These are phyloP conservation scores for Hymenoscyphus occultus DNA, from an alignment of 2,329 filamentous ascomycete species.

Conservation along the genomic window DNA sequence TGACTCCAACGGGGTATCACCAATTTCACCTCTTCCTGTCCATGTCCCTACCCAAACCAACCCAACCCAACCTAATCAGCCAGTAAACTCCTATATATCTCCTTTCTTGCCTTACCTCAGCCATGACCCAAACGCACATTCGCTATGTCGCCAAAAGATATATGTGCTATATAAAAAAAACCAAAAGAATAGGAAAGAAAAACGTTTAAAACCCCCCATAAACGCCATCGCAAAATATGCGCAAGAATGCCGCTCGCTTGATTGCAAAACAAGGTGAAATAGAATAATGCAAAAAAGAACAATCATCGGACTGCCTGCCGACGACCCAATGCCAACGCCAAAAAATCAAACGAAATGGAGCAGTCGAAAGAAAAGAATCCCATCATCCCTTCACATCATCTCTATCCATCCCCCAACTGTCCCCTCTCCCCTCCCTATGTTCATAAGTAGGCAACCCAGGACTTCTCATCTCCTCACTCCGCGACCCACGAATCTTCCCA, in stretches of 20 bases:
- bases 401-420: not conserved
- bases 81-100: not conserved
- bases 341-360: not conserved
- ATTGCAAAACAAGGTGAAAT: too few relatives aligned
- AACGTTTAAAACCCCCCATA: too few relatives aligned
- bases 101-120: not conserved
- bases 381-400: not conserved
- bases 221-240: too few relatives aligned
- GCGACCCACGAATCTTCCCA: not conserved
- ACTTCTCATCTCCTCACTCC: conserved; percentile 5
- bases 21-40: not conserved
- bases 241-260: too few relatives aligned
- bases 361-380: not conserved
- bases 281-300: too few relatives aligned
- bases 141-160: not conserved
- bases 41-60: not conserved
- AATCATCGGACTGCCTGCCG: too few relatives aligned
- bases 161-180: too few relatives aligned
- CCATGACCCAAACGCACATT: too few relatives aligned
- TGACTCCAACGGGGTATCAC: not conserved
- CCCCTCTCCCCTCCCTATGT: conserved; percentile 8
- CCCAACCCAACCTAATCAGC: not conserved
- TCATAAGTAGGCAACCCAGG: conserved; percentile 13
- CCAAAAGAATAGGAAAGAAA: too few relatives aligned
- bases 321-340: too few relatives aligned